Conservation (phyloP, 2,329 filamentous ascomycete species). For the Diaporthe citrichinensis region DNA sequence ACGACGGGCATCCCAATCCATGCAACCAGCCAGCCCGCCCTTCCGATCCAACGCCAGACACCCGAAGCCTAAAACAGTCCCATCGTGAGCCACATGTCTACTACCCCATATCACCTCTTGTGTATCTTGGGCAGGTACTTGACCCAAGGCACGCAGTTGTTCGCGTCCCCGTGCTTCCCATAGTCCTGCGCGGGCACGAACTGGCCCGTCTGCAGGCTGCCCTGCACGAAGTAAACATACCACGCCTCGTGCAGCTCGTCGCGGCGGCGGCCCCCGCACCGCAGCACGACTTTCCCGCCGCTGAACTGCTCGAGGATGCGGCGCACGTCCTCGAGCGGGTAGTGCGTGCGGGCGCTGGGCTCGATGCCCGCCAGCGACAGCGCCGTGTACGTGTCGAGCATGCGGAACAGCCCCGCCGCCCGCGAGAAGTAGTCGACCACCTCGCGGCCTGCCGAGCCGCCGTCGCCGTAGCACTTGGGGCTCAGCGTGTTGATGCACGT, state of each 20-base stretch:
- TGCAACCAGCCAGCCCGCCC: background rate
- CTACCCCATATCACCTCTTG: slow-evolving; percentile 36
- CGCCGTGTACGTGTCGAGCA: slow-evolving; percentile 59
- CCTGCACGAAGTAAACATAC: slow-evolving; percentile 68
- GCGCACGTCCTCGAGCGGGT: slow-evolving; percentile 59
- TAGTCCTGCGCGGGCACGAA: slow-evolving; percentile 60
- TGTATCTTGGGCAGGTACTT: slow-evolving; percentile 57
- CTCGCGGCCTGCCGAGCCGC: slow-evolving; percentile 54
- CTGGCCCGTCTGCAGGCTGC: slow-evolving; percentile 64
- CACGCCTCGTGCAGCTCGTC: slow-evolving; percentile 65
- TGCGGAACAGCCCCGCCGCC: slow-evolving; percentile 58
- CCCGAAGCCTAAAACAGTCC: background rate
- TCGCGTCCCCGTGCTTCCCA: slow-evolving; percentile 54
- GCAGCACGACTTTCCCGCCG: slow-evolving; percentile 60
- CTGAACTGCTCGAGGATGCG: slow-evolving; percentile 59
- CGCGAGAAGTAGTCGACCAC: slow-evolving; percentile 62
- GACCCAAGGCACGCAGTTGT: slow-evolving; percentile 56
- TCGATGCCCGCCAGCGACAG: slow-evolving; percentile 55
- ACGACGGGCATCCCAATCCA: background rate
- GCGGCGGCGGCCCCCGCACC: slow-evolving; percentile 54
- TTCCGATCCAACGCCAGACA: slow-evolving; percentile 4
- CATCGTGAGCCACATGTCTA: background rate
- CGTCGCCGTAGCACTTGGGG: slow-evolving; percentile 73
- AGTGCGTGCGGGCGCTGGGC: slow-evolving; percentile 53
- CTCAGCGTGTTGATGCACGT: slow-evolving; percentile 80